Evolutionary conservation across 257 asterid genomes (phyloP).

Genomic region (Anisodus tanguticus): DNA sequence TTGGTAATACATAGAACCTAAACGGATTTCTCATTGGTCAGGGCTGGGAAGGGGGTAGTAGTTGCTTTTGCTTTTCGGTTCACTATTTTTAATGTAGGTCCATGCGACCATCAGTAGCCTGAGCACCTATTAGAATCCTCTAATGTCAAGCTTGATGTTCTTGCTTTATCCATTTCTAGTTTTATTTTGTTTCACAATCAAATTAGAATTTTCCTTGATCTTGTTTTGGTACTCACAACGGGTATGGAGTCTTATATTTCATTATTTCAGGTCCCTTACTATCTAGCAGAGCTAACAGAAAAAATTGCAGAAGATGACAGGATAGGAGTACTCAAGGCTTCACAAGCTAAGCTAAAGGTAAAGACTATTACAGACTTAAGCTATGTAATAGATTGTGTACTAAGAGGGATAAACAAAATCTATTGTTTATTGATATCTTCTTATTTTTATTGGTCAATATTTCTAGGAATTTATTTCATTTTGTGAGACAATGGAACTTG

Average conservation of each 20-base stretch:
- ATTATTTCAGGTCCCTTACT: slow-evolving; percentile 72
- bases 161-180: neutral
- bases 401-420: neutral
- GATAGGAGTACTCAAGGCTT: slow-evolving; percentile 67
- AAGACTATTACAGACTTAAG: neutral
- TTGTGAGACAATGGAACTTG: slow-evolving; percentile 92
- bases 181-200: neutral
- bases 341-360: slow-evolving; percentile 85
- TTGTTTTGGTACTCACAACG: neutral
- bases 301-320: slow-evolving; percentile 70
- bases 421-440: neutral
- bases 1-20: neutral
- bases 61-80: neutral
- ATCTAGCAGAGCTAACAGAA: slow-evolving; percentile 81
- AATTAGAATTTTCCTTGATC: neutral
- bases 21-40: slow-evolving; percentile 17
- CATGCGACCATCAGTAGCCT: neutral
- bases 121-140: neutral
- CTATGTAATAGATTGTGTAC: neutral
- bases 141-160: neutral
- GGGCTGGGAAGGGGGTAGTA: neutral
- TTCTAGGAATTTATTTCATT: slow-evolving; percentile 80
- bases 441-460: slow-evolving; percentile 9
- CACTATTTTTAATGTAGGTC: neutral
- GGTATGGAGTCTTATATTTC: neutral